phyloP scores from a whole-genome alignment of 495 filamentous ascomycete genomes.

The Trypethelium eluteriae region DNA sequence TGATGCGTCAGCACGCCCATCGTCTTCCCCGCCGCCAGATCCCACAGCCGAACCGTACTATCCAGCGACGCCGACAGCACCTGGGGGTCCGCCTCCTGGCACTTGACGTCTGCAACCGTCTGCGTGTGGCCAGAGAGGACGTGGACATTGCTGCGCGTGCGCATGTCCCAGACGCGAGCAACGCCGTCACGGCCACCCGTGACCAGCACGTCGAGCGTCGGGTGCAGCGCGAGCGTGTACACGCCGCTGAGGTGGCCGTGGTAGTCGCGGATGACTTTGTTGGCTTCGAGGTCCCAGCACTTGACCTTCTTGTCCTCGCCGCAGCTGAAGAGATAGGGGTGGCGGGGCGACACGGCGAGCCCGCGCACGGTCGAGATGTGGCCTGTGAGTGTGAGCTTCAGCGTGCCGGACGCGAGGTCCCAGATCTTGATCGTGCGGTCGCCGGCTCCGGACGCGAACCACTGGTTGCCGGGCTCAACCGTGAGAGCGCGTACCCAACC shows the following conservation, averaged over 20 bases:
- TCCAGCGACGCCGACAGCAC: constrained; percentile 88
- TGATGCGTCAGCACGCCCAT: constrained; percentile 96
- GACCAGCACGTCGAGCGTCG: constrained; percentile 86
- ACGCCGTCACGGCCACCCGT: constrained; percentile 94
- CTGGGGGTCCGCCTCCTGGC: constrained; percentile 94
- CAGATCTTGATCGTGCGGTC: constrained; percentile 99
- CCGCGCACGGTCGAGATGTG: constrained; percentile 97
- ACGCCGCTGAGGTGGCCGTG: constrained; percentile 96
- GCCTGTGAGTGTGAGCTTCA: constrained; percentile 84
- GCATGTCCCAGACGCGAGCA: constrained; percentile 97
- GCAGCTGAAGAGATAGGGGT: constrained; percentile 96
- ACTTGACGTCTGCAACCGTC: constrained; percentile 80
- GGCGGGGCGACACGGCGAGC: constrained; percentile 82
- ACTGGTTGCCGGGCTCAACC: constrained; percentile 92
- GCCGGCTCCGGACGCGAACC: constrained; percentile 93
- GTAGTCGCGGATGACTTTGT: constrained; percentile 97
- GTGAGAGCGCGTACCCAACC: constrained; percentile 92
- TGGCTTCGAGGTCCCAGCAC: constrained; percentile 98
- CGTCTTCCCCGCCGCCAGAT: constrained; percentile 89
- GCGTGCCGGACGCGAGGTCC: constrained; percentile 78
- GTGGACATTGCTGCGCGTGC: constrained; percentile 89
- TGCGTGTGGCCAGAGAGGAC: constrained; percentile 79
- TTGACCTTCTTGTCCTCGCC: constrained; percentile 99
- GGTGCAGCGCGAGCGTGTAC: constrained; percentile 84
- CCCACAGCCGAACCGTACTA: constrained; percentile 88